Base-by-base conservation (phyloP, 1,284 basidiomycete genomes). In the Pyrrhoderma noxium region DNA sequence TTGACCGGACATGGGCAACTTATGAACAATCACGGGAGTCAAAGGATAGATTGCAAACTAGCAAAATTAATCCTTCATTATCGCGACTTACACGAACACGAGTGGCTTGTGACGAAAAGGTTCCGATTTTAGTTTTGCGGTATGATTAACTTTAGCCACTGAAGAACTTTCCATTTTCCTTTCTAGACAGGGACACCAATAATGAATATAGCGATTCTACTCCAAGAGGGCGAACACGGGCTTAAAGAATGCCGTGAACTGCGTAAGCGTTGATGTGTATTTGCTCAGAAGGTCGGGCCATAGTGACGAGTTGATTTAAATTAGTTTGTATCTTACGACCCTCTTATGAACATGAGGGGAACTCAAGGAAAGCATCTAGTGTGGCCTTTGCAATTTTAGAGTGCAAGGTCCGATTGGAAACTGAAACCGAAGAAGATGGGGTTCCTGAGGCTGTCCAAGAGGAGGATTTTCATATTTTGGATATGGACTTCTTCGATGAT, bases 401-500 rank as follows among this genome's bases (percentile, higher is more conserved):
- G 61, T 78, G 77, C 61, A 54, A 34, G 31, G 47, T 49, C 34
- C 51, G 47, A 54, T 49, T 31, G 27, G 27, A 31, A 31, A 50
- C 41, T 54, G 47, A 42, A 48, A 49, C 41, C 40, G 50, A 52
- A 36, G 55, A 21, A 13, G 56, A 51, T 35, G 53, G 39, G 22
- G 49, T 47, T 39, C 39, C 47, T 56, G 67, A 64, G 60, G 66
- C 55, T 47, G 60, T 63, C 38, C 67, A 64, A 54, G 67, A 68
- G 61, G 62, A 38, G 36, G 54, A 57, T 31, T 60, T 82, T 59
- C 71, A 80, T 54, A 60, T 87, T 45, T 63, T 86, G 59, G 80
- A 82, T 60, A 73, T 70, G 49, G 82, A 85, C 53, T 89, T 89
- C 66, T 87, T 89, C 63, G 85, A 89, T 68, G 80, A 86, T 60